Base-by-base conservation (phyloP, 2,329 filamentous ascomycete genomes). In the Coniochaeta sp. region DNA sequence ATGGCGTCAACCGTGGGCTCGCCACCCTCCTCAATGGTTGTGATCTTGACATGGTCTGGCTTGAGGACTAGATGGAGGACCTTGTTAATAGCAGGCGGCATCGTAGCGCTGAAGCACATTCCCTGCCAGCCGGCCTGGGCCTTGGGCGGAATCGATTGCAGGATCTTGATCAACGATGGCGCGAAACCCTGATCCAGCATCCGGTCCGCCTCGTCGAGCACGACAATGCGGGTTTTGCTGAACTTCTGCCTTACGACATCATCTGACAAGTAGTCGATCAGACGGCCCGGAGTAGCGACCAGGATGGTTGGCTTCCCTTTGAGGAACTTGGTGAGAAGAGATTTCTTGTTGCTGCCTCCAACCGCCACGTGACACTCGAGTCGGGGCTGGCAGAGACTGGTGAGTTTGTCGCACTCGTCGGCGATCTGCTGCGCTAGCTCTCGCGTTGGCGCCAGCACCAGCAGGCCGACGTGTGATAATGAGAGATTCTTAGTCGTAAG, bases 171-270 rank as follows among this genome's bases (percentile, higher is more conserved):
- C 2, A 96, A 79, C 10, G 89, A 86, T 2, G 86, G 85, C n/a
- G 90, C 86, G 69, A 96, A 96, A 66, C 93, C 91, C 71, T 93
- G 86, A 70, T 96, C 91, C 3, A 96, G 83, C 42, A 96, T 82
- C 38, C 90, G 80, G 68, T 95, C 90, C 30, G 90, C 90, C 75
- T 93, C 90, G 65, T 93, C 90, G 71, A 95, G 87, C 19, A 95
- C 89, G 4, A 95, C 77, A 63, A 89, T 92, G 70, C 93, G 89
- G 40, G 96, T 74, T 40, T 80, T 76, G 55, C 84, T 80, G 59
- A 96, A 79, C 66, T 86, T 88, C 64, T 86, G 82, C 10, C 87
- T 72, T 4, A 88, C 83, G 63, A 84, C 87, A 12, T 85, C 84
- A 64, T 89, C 87, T 10, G 88, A 84, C 55, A 96, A 78, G 68